phyloP scores from a whole-genome alignment of 352 stramenopile species.

The Globisporangium megalacanthum region DNA sequence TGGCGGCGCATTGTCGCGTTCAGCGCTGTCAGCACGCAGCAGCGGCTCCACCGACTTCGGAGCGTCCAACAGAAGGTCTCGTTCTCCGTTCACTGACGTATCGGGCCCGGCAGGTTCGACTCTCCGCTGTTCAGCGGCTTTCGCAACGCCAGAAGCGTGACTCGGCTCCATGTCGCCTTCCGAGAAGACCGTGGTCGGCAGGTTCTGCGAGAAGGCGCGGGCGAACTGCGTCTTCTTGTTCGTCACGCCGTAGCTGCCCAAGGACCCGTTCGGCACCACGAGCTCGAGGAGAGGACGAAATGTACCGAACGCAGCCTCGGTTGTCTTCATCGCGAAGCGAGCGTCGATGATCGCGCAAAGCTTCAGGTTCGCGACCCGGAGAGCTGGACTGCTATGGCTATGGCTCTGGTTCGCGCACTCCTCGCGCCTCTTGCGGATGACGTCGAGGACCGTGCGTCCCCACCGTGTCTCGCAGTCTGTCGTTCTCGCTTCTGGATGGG shows the following conservation, averaged over 20 bases:
- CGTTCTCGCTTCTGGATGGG: constrained; percentile 7
- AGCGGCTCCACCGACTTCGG: too few relatives aligned
- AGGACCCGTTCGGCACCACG: constrained; percentile 44
- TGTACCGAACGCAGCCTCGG: constrained; percentile 24
- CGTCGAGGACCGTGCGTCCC: constrained; percentile 25
- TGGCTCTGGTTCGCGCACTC: constrained; percentile 7
- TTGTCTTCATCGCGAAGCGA: constrained; percentile 21
- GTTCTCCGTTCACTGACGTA: too few relatives aligned
- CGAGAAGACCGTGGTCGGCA: neutral
- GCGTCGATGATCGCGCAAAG: constrained; percentile 20
- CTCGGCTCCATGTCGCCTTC: neutral
- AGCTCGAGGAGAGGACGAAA: constrained; percentile 48
- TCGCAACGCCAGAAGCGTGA: too few relatives aligned
- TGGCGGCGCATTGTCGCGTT: too few relatives aligned
- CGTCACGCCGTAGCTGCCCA: constrained; percentile 15
- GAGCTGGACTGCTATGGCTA: neutral
- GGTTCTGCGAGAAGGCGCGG: neutral
- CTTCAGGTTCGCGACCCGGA: constrained; percentile 18
- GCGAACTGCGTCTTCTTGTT: neutral
- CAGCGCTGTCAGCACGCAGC: too few relatives aligned
- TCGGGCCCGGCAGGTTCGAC: too few relatives aligned
- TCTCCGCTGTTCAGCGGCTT: too few relatives aligned
- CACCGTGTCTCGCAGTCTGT: constrained; percentile 35
- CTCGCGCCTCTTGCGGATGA: constrained; percentile 26
- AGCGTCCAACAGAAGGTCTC: too few relatives aligned